phyloP scores from a whole-genome alignment of 352 stramenopile genomes.

The Phytophthora ohioensis region DNA sequence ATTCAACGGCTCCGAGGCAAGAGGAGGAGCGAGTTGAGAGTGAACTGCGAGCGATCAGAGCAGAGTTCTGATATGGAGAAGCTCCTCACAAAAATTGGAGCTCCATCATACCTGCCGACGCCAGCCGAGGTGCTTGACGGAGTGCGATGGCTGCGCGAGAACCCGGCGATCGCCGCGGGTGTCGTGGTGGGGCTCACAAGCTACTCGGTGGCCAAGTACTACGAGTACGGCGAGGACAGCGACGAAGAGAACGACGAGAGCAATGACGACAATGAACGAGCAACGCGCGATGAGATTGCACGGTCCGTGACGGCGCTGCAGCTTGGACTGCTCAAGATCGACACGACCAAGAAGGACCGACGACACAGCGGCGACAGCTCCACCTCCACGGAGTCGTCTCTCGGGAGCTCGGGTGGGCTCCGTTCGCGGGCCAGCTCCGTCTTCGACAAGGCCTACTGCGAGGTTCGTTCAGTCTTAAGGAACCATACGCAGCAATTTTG shows the following conservation, averaged over 20 bases:
- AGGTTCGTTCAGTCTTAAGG: slow-evolving; percentile 33
- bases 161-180: slow-evolving; percentile 66
- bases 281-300: slow-evolving; percentile 57
- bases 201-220: slow-evolving; percentile 77
- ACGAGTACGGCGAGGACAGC: slow-evolving; percentile 49
- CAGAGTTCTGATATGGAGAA: slow-evolving; percentile 34
- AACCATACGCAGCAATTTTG: not conserved
- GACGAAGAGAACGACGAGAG: slow-evolving; percentile 34
- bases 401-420: slow-evolving; percentile 35
- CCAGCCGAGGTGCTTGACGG: slow-evolving; percentile 67
- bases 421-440: slow-evolving; percentile 51
- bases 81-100: slow-evolving; percentile 53
- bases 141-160: slow-evolving; percentile 73
- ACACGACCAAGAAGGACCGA: slow-evolving; percentile 24
- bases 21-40: slow-evolving; percentile 5
- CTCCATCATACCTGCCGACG: slow-evolving; percentile 72
- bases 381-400: slow-evolving; percentile 40
- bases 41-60: not conserved
- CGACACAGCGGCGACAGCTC: slow-evolving; percentile 39
- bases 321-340: slow-evolving; percentile 49
- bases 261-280: slow-evolving; percentile 1
- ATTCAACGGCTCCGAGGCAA: slow-evolving; percentile 36
- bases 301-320: slow-evolving; percentile 59
- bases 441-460: slow-evolving; percentile 48
- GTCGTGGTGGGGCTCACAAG: slow-evolving; percentile 75